These are phyloP conservation scores for Fraxinus baroniana DNA, from an alignment of 305 asterid species.

Conservation along the genomic window DNA sequence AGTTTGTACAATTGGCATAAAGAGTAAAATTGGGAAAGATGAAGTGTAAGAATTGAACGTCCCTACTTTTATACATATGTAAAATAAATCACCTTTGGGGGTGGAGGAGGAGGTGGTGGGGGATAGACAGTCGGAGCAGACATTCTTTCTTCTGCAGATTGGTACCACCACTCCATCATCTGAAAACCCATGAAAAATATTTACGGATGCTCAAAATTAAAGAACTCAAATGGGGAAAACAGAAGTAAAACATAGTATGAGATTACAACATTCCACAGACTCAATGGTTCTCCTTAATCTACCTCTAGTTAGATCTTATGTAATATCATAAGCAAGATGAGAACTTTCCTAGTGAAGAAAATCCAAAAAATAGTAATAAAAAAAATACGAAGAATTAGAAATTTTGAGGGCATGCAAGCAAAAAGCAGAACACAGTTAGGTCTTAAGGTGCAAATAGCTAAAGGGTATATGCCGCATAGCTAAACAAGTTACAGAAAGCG, in stretches of 20 bases:
- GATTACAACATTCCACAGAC: not conserved
- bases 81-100: slow-evolving; percentile 63
- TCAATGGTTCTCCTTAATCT: not conserved
- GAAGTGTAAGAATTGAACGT: not conserved
- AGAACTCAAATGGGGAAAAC: not conserved
- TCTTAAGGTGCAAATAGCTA: not conserved
- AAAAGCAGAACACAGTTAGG: not conserved
- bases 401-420: not conserved
- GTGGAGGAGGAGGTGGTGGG: slow-evolving; percentile 97
- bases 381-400: not conserved
- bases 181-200: slow-evolving; percentile 18
- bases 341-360: not conserved
- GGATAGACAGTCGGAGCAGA: slow-evolving; percentile 99
- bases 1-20: not conserved
- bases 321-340: not conserved
- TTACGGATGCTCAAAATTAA: not conserved
- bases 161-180: slow-evolving; percentile 99
- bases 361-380: not conserved
- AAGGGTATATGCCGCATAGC: not conserved
- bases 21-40: not conserved
- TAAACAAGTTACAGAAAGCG: not conserved
- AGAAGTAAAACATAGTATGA: slow-evolving; percentile 8
- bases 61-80: not conserved
- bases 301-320: not conserved
- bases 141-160: slow-evolving; percentile 98